Evolutionary conservation across 176 grass and related monocot genomes (phyloP), one percentile per base, ranked within the genome.

Genomic region (Dendrocalamus sinicus): DNA sequence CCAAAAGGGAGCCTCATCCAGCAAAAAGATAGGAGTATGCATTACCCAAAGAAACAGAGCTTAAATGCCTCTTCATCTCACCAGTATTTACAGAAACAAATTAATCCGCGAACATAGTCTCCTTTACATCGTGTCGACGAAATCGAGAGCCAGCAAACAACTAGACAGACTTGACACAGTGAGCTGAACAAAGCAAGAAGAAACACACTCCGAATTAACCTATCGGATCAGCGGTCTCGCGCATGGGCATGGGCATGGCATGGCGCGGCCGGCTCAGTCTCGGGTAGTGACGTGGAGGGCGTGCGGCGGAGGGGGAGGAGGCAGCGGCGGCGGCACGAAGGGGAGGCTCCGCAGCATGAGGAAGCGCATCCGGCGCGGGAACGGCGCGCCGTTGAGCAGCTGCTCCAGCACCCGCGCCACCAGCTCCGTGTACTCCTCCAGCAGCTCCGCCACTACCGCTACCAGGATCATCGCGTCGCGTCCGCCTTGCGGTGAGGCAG

Each of bases 321-420:
- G 92, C 20, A 14, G 89, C 1, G 85, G 91, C 50, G 91, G 87
- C 7, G 80, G 44, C 4, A 85, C 83, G 86, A 95, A 98, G 55
- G 95, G 95, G 77, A 98, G 89, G 83, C 88, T 95, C 60, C 89
- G 93, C 52, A 95, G 89, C 89, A 98, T 98, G 89, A 95, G 89
- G 77, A 93, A 92, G 68, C 95, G 89, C 95, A 95, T 93, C 73
- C 89, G 85, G 58, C 93, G 79, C n/a, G 93, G 93, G 78, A 98
- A 88, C 50, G 93, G 95, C 66, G 85, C 91, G 53, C 83, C 88
- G 91, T 23, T 50, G 55, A 98, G 80, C 60, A 95, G 87, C 89
- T 98, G 88, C 86, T 93, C 89, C 85, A 98, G 67, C 72, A 92
- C 91, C 81, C 88, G 70, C 8, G 95, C 91, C 77, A 95, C 88